Conservation (phyloP, 345 rosid genomes). For the Hibiscus trionum region DNA sequence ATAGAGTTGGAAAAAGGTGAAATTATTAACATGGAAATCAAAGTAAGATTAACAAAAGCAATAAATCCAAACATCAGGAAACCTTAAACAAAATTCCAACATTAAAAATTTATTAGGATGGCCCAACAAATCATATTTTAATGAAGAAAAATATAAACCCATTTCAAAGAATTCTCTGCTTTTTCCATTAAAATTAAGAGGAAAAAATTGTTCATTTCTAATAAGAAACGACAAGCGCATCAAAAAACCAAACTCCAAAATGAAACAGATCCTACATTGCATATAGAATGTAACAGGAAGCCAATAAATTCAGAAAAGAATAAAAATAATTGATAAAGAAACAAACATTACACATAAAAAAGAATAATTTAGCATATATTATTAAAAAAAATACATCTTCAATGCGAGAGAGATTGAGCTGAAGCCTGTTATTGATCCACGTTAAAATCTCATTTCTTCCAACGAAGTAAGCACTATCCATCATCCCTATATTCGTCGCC, state of each 20-base stretch:
- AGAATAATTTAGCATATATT: neutral
- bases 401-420: constrained; percentile 78
- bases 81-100: neutral
- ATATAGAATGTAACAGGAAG: neutral
- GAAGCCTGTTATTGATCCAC: constrained; percentile 90
- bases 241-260: neutral
- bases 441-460: constrained; percentile 89
- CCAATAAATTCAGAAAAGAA: neutral
- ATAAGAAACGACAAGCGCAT: neutral
- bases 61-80: neutral
- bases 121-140: neutral
- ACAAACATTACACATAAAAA: neutral
- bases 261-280: neutral
- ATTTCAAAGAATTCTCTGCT: neutral
- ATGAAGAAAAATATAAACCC: neutral
- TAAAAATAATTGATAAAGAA: neutral
- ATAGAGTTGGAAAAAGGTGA: neutral
- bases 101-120: neutral
- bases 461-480: constrained; percentile 96
- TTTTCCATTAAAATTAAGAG: neutral
- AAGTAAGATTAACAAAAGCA: no score
- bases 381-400: constrained; percentile 53
- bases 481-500: constrained; percentile 92
- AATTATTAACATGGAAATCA: neutral
- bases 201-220: neutral